phyloP scores from a whole-genome alignment of 2,329 filamentous ascomycete species.

The Fusarium sp. region DNA sequence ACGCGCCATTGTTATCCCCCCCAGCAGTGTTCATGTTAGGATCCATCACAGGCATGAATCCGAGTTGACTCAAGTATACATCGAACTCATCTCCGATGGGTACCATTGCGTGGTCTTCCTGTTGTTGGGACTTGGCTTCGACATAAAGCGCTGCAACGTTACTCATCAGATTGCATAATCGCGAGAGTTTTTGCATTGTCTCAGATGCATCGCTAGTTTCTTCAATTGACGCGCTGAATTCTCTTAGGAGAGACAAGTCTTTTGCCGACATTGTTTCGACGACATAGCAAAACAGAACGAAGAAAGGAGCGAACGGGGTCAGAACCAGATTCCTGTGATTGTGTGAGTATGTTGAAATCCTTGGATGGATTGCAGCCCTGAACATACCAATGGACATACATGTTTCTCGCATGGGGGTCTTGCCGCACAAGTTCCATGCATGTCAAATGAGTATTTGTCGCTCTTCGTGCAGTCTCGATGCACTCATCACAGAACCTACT shows the following conservation, averaged over 20 bases:
- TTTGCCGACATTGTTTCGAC: conserved; percentile 66
- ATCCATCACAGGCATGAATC: conserved; percentile 65
- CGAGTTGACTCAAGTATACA: conserved; percentile 73
- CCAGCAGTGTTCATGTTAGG: conserved; percentile 38
- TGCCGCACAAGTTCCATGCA: conserved; percentile 60
- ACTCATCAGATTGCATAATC: conserved; percentile 72
- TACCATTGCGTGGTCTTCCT: conserved; percentile 60
- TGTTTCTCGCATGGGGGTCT: conserved; percentile 58
- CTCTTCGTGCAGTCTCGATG: conserved; percentile 63
- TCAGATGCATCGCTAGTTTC: conserved; percentile 67
- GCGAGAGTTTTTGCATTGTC: conserved; percentile 70
- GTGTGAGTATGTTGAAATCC: conserved; percentile 19
- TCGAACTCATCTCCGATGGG: conserved; percentile 72
- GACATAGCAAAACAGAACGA: conserved; percentile 70
- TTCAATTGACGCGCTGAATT: conserved; percentile 69
- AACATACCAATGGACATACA: conserved; percentile 66
- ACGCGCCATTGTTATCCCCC: conserved; percentile 37
- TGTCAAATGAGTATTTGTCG: conserved; percentile 60
- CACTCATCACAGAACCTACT: conserved; percentile 64
- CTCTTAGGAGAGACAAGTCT: conserved; percentile 68
- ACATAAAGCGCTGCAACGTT: conserved; percentile 73
- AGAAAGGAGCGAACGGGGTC: conserved; percentile 71
- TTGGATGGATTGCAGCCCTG: background rate
- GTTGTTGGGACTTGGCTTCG: conserved; percentile 68
- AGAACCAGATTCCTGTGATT: conserved; percentile 65